These are phyloP conservation scores for Taphrina populina DNA, from an alignment of 1,139 yeast genomes.

Conservation along the genomic window DNA sequence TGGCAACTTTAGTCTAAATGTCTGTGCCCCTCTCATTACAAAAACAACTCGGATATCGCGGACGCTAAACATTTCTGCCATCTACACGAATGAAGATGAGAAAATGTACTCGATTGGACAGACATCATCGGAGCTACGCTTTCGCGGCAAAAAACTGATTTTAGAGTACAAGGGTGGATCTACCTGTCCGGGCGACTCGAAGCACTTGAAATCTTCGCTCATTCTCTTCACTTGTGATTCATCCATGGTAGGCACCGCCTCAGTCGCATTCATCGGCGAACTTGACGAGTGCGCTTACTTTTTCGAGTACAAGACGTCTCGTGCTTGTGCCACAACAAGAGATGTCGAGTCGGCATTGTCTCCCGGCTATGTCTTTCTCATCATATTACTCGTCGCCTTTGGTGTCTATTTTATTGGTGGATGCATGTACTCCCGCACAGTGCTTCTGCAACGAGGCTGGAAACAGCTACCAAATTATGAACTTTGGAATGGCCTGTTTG, in stretches of 20 bases:
- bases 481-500: slow-evolving; percentile 28
- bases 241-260: slow-evolving; percentile 59
- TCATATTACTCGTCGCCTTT: slow-evolving; percentile 26
- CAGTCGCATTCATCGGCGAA: slow-evolving; percentile 68
- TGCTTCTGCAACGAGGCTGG: slow-evolving; percentile 33
- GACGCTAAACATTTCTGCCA: slow-evolving; percentile 58
- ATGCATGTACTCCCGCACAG: slow-evolving; percentile 31
- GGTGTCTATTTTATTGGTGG: slow-evolving; percentile 35
- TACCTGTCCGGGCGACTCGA: slow-evolving; percentile 58
- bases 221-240: slow-evolving; percentile 78
- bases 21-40: slow-evolving; percentile 56
- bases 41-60: slow-evolving; percentile 48
- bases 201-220: slow-evolving; percentile 60
- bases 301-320: slow-evolving; percentile 81
- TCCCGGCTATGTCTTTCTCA: slow-evolving; percentile 29
- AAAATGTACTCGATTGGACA: slow-evolving; percentile 59
- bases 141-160: slow-evolving; percentile 69
- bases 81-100: slow-evolving; percentile 55
- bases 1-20: slow-evolving; percentile 72
- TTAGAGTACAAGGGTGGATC: slow-evolving; percentile 73
- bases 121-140: slow-evolving; percentile 55
- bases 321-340: slow-evolving; percentile 65
- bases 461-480: slow-evolving; percentile 35
- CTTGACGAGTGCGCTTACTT: slow-evolving; percentile 75
- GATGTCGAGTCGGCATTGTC: slow-evolving; percentile 26